phyloP scores from a whole-genome alignment of 257 asterid species.

The Coffea canephora region DNA sequence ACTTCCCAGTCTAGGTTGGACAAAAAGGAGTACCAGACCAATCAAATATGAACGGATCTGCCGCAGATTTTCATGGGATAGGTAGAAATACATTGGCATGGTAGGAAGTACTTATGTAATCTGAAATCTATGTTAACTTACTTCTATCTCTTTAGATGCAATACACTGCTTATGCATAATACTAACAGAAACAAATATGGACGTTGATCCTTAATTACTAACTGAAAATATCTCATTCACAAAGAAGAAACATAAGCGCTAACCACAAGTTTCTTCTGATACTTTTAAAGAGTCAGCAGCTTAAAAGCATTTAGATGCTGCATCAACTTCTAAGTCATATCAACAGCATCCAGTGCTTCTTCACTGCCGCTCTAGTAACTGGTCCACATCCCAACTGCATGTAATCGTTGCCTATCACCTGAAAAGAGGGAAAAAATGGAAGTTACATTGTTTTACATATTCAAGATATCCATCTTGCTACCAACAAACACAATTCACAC shows the following conservation, averaged over 20 bases:
- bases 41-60: neutral
- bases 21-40: neutral
- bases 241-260: neutral
- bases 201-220: neutral
- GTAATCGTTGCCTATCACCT: neutral
- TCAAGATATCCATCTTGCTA: neutral
- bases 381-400: neutral
- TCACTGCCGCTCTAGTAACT: neutral
- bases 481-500: neutral
- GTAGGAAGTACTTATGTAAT: neutral
- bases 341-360: neutral
- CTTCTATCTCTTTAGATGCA: neutral
- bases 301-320: neutral
- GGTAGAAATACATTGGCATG: neutral
- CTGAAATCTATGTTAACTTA: neutral
- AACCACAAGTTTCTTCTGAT: neutral
- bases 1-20: neutral
- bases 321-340: neutral
- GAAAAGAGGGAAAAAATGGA: neutral
- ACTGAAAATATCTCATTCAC: neutral
- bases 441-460: neutral
- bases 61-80: neutral
- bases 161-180: neutral
- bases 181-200: neutral
- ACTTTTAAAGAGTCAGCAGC: neutral